Evolutionary conservation across 345 rosid genomes (phyloP), one percentile per base, ranked within the genome.

Genomic region (Corchorus olitorius): DNA sequence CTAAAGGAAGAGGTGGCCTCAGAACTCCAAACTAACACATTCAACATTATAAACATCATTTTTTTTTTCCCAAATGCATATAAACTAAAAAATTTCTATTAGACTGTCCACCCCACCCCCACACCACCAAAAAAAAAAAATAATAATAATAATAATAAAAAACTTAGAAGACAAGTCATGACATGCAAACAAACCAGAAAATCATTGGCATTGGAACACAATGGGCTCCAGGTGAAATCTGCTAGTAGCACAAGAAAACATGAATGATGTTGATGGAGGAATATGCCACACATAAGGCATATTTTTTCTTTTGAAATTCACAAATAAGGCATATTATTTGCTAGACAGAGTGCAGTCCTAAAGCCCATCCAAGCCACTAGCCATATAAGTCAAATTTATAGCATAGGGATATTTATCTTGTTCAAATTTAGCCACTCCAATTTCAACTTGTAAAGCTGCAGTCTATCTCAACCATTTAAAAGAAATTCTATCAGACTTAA

Each of bases 171-270:
- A 27, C 27, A 27, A 27, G 27, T 27, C 55, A 13, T 14, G 6
- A 27, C 20, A 68, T 69, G 43, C 15, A 50, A 49, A 33, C 20
- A 66, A 45, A 66, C 17, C 35, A 66, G 9, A 39, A 67, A 45
- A 66, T 3, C 27, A 46, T 1, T 6, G 45, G 43, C 43, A 62
- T 14, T 0, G 9, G 52, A 65, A 39, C 19, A 49, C 0, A 12
- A 22, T 12, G 19, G 16, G 8, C 7, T 27, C 12, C 22, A 33
- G 43, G 8, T 20, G 22, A 69, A 49, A 69, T 50, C 22, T 14
- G 72, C 41, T 14, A 27, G 41, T 27, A 27, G 58, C 73, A 27
- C 43, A 69, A 69, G 59, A 69, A 41, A 69, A 69, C 43, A 49
- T 16, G 33, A 41, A 49, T 49, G 27, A 37, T 69, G 27, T 35